These are phyloP conservation scores for Conticribra weissflogii DNA, from an alignment of 108 stramenopile genomes.

Conservation along the genomic window DNA sequence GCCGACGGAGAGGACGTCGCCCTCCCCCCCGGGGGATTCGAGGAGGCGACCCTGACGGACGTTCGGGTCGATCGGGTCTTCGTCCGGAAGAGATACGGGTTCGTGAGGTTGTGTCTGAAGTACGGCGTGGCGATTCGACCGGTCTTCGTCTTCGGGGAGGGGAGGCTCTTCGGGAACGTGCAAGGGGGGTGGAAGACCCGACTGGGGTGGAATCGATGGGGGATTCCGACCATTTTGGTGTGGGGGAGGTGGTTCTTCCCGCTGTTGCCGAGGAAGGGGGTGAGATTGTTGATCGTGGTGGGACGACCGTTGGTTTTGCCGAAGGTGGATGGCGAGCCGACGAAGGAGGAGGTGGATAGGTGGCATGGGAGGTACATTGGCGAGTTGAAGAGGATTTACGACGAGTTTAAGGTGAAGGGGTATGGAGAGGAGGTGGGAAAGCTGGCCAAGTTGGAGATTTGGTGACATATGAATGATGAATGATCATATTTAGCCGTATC, in stretches of 20 bases:
- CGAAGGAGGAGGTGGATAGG: conserved; percentile 52
- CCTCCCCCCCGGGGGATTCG: conserved; percentile 75
- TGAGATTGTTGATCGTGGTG: conserved; percentile 54
- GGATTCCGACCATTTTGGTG: conserved; percentile 46
- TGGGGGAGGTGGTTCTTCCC: conserved; percentile 60
- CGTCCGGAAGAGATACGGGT: conserved; percentile 64
- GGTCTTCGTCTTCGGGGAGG: conserved; percentile 76
- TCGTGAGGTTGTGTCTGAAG: conserved; percentile 64
- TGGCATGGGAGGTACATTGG: conserved; percentile 70
- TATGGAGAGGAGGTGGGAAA: conserved; percentile 55
- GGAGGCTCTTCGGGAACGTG: conserved; percentile 50
- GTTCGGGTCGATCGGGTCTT: conserved; percentile 57
- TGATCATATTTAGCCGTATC: too few species aligned
- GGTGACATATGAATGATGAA: too few species aligned
- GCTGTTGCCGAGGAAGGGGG: conserved; percentile 55
- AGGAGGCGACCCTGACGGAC: conserved; percentile 71
- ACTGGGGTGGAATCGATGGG: conserved; percentile 34
- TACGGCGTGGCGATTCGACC: conserved; percentile 60
- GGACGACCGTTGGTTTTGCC: conserved; percentile 64
- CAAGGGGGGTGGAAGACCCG: conserved; percentile 53
- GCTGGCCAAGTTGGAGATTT: conserved; percentile 57
- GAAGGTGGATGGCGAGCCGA: conserved; percentile 60
- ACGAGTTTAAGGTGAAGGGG: conserved; percentile 63
- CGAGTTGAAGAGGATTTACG: conserved; percentile 56
- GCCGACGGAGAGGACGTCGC: conserved; percentile 45